A percentile compares a stretch with the other conserved stretches of the same genome.
phyloP scores from a whole-genome alignment of 495 filamentous ascomycete genomes.

The Penicillium turbatum region DNA sequence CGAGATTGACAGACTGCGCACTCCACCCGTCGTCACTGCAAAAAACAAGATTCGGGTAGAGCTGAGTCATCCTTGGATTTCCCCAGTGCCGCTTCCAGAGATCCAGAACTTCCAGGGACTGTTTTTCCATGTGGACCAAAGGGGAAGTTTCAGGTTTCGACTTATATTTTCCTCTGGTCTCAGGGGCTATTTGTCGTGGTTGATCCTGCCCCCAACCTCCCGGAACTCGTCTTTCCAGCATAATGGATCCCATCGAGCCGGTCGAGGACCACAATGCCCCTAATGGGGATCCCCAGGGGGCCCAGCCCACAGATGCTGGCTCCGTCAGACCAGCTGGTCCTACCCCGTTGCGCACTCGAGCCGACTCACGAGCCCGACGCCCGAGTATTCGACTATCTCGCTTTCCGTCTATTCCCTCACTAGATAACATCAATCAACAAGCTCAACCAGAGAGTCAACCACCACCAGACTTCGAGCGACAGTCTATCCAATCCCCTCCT shows the following conservation, averaged over 20 bases:
- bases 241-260: conserved; percentile 46
- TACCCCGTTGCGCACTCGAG: conserved; percentile 9
- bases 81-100: background rate
- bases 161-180: background rate
- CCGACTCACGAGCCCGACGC: conserved; percentile 29
- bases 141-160: background rate
- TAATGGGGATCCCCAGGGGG: conserved; percentile 5
- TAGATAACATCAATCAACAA: conserved; percentile 14
- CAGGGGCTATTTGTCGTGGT: background rate
- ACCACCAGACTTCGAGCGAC: conserved; percentile 6
- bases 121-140: background rate
- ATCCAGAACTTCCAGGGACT: background rate
- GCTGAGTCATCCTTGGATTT: background rate
- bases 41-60: conserved; percentile 8
- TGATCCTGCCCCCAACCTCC: background rate
- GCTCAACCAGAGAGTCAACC: conserved; percentile 4
- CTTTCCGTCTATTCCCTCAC: conserved; percentile 27
- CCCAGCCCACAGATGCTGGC: conserved; percentile 5
- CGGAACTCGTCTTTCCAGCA: background rate
- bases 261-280: conserved; percentile 19
- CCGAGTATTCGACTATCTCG: conserved; percentile 42
- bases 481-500: conserved; percentile 16
- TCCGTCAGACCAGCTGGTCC: conserved; percentile 12
- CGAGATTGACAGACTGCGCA: background rate
- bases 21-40: conserved; percentile 5